Evolutionary conservation across 2,329 filamentous ascomycete species (phyloP).

Genomic region (Ceratocystiopsis minuta): DNA sequence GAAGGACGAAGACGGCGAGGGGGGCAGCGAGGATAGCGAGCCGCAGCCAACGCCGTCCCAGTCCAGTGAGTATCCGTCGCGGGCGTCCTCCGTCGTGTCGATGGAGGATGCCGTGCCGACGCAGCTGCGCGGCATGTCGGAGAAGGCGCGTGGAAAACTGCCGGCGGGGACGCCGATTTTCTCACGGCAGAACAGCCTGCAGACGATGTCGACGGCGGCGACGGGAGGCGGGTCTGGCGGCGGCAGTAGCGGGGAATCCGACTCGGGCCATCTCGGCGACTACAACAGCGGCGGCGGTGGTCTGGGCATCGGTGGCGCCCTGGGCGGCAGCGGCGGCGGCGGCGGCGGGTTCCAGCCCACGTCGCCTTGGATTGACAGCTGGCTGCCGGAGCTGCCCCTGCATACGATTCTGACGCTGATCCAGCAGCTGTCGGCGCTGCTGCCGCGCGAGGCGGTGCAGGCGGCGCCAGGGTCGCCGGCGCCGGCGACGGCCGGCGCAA

Average conservation of each 20-base stretch:
- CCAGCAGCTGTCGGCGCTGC: constrained; percentile 39
- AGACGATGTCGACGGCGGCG: constrained; percentile 32
- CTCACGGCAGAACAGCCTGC: constrained; percentile 72
- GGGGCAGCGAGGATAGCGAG: constrained; percentile 29
- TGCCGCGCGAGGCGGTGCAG: constrained; percentile 29
- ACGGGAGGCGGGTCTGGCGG: constrained; percentile 41
- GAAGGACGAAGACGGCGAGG: constrained; percentile 41
- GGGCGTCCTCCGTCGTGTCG: constrained; percentile 51
- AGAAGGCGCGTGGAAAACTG: constrained; percentile 93
- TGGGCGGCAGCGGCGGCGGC: neutral
- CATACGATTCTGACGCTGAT: constrained; percentile 73
- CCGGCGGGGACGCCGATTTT: constrained; percentile 66
- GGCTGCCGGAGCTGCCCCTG: constrained; percentile 79
- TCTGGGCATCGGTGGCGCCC: neutral
- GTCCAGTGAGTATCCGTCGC: constrained; percentile 37
- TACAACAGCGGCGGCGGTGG: neutral
- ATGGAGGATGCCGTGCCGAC: constrained; percentile 64
- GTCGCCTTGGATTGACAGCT: constrained; percentile 73
- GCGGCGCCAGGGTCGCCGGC: no score
- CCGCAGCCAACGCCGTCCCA: constrained; percentile 43
- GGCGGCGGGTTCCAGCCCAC: constrained; percentile 50
- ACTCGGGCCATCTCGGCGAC: neutral
- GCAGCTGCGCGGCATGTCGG: constrained; percentile 82
- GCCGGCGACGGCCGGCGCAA: no score
- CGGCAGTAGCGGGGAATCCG: neutral